These are phyloP conservation scores for Irpex rosettiformis DNA, from an alignment of 1,284 basidiomycete species.

Conservation along the genomic window DNA sequence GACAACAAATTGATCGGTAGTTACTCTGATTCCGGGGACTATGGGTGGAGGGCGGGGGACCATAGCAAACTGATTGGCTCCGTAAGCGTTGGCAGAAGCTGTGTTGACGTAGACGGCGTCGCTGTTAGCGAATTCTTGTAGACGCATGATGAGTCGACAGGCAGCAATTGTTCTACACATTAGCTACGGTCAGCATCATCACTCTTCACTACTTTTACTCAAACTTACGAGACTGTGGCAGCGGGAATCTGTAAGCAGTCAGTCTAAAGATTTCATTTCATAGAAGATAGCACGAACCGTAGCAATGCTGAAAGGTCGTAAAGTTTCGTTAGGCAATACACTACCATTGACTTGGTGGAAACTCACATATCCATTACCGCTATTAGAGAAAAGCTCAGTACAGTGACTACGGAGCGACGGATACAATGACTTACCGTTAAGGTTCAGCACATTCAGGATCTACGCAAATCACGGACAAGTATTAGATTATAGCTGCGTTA, in stretches of 20 bases:
- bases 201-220: neutral
- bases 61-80: slow-evolving; percentile 23
- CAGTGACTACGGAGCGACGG: neutral
- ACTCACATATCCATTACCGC: slow-evolving; percentile 68
- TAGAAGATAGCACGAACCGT: slow-evolving; percentile 23
- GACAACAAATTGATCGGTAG: slow-evolving; percentile 56
- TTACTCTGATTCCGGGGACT: slow-evolving; percentile 56
- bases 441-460: slow-evolving; percentile 53
- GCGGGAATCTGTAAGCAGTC: slow-evolving; percentile 55
- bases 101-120: slow-evolving; percentile 49
- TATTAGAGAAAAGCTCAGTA: slow-evolving; percentile 21
- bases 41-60: slow-evolving; percentile 13
- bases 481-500: slow-evolving; percentile 5
- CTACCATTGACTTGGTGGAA: neutral
- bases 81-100: slow-evolving; percentile 33
- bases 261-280: slow-evolving; percentile 16
- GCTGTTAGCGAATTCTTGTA: slow-evolving; percentile 45
- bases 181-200: neutral
- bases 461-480: slow-evolving; percentile 11
- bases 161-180: slow-evolving; percentile 52
- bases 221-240: slow-evolving; percentile 55
- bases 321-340: neutral
- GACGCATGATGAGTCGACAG: slow-evolving; percentile 61
- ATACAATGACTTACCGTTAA: slow-evolving; percentile 48
- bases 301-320: slow-evolving; percentile 22